Evolutionary conservation across 768 basidiomycete genomes (phyloP).

Genomic region (Asterophora parasitica): DNA sequence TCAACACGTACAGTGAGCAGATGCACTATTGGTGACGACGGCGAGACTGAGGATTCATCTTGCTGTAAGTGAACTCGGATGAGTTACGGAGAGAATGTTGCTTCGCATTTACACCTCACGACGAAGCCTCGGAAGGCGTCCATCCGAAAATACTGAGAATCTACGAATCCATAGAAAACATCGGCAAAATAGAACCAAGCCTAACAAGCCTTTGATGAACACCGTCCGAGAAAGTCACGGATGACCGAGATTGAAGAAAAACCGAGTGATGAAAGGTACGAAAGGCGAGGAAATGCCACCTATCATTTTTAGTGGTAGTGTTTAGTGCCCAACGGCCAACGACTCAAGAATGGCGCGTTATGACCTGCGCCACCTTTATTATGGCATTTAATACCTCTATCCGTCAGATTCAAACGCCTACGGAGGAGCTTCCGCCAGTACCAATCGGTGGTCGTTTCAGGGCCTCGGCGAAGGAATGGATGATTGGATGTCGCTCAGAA

Average conservation of each 20-base stretch:
- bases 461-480: too few relatives aligned
- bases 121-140: neutral
- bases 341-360: too few relatives aligned
- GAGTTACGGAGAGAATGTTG: neutral
- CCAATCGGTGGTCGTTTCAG: too few relatives aligned
- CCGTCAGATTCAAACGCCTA: too few relatives aligned
- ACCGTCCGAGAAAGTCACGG: neutral
- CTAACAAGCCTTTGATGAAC: neutral
- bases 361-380: too few relatives aligned
- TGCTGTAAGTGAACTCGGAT: neutral
- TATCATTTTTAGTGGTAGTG: neutral
- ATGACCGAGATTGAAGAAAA: neutral
- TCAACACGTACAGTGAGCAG: constrained; percentile 15
- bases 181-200: neutral
- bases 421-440: too few relatives aligned
- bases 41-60: constrained; percentile 18
- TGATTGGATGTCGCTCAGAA: too few relatives aligned
- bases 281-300: too few relatives aligned
- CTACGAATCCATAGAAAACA: neutral
- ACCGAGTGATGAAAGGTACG: too few relatives aligned
- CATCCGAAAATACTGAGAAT: neutral
- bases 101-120: neutral
- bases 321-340: neutral
- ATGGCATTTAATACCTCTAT: too few relatives aligned
- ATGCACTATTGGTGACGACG: constrained; percentile 14